These are phyloP conservation scores for Centaurea solstitialis DNA, from an alignment of 129 eudicot species.

Conservation along the genomic window DNA sequence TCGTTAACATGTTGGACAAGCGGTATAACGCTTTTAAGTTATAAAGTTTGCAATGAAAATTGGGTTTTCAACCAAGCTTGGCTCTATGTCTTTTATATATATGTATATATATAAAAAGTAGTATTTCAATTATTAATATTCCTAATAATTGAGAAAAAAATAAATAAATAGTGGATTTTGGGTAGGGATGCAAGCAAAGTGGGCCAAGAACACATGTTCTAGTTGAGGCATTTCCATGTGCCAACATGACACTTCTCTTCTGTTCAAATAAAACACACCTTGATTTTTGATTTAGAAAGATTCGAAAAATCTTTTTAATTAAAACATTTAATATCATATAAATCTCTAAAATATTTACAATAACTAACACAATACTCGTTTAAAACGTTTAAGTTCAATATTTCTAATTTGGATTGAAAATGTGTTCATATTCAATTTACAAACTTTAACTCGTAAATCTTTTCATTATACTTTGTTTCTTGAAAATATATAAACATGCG, in stretches of 20 bases:
- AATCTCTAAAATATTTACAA: background rate
- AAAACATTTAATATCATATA: background rate
- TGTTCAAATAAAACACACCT: slow-evolving; percentile 13
- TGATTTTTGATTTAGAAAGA: background rate
- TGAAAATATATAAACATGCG: background rate
- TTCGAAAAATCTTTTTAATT: background rate
- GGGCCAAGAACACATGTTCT: slow-evolving; percentile 26
- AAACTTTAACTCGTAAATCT: background rate
- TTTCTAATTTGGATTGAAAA: no score
- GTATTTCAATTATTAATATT: background rate
- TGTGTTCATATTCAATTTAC: background rate
- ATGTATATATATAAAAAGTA: background rate
- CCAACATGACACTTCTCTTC: slow-evolving; percentile 13
- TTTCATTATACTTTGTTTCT: background rate
- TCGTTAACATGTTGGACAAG: no score
- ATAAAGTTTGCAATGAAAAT: background rate
- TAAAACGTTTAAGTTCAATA: background rate
- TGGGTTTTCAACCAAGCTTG: background rate
- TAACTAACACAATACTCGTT: background rate
- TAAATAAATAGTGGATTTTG: slow-evolving; percentile 16
- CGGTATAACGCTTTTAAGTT: background rate
- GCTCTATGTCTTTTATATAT: background rate
- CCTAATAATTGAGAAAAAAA: slow-evolving; percentile 11
- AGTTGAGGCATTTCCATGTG: slow-evolving; percentile 26
- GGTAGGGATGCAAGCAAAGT: slow-evolving; percentile 20